phyloP scores from a whole-genome alignment of 768 basidiomycete genomes.

The Clavulina sp. region DNA sequence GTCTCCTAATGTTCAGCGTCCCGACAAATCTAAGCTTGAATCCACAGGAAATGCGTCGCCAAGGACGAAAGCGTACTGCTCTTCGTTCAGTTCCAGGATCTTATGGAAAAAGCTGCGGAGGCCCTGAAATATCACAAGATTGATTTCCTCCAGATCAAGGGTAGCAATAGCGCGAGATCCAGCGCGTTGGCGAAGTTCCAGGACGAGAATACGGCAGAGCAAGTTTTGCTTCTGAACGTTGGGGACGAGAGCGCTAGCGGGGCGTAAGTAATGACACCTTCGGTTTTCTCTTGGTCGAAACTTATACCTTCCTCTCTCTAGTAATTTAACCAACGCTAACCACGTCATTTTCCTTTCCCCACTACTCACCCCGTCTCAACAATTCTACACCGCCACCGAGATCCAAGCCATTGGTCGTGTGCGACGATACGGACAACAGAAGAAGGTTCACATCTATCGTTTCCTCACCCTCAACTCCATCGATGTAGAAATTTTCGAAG shows the following conservation, averaged over 20 bases:
- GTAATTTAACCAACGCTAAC: constrained; percentile 81
- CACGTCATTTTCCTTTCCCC: constrained; percentile 92
- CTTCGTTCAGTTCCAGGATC: constrained; percentile 91
- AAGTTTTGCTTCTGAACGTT: constrained; percentile 74
- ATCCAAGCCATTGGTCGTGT: constrained; percentile 73
- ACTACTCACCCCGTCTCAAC: constrained; percentile 60
- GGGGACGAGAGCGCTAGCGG: constrained; percentile 94
- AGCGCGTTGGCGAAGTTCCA: constrained; percentile 79
- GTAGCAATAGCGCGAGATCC: constrained; percentile 57
- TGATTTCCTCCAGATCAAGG: constrained; percentile 64
- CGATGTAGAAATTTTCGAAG: constrained; percentile 58
- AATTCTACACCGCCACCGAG: constrained; percentile 71
- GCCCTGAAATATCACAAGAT: constrained; percentile 58
- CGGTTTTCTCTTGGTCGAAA: background rate
- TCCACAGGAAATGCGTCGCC: constrained; percentile 41
- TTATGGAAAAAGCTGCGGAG: constrained; percentile 80
- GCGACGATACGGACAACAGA: constrained; percentile 67
- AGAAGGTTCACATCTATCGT: constrained; percentile 64
- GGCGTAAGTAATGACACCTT: constrained; percentile 24
- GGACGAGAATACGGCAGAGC: constrained; percentile 44
- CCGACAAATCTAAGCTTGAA: background rate
- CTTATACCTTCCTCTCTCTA: constrained; percentile 12
- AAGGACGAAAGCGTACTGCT: constrained; percentile 70
- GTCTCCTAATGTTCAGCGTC: background rate
- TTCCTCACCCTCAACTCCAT: constrained; percentile 79